Percentiles rank a stretch among this genome's conserved stretches.
Conservation (phyloP, 495 filamentous ascomycete genomes). For the Podospora bellae-mahoneyi region DNA sequence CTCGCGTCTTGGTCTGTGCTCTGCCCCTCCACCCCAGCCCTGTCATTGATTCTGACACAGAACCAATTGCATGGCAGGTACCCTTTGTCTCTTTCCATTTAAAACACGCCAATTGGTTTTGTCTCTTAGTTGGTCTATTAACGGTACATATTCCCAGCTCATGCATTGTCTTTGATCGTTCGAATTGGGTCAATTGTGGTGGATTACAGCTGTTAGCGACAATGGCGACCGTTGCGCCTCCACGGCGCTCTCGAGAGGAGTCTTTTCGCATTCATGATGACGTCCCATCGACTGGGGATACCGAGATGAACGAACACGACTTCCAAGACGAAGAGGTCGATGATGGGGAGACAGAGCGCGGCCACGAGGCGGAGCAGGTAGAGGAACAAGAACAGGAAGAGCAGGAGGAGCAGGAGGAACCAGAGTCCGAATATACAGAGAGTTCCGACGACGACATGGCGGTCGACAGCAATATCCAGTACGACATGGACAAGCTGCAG, state of each 20-base stretch:
- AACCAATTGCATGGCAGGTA: background rate
- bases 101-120: constrained; percentile 11
- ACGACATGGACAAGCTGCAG: constrained; percentile 85
- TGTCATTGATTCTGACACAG: background rate
- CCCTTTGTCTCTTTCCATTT: background rate
- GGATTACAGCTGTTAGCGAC: background rate
- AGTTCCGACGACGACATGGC: constrained; percentile 61
- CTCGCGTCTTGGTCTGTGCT: constrained; percentile 29
- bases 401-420: constrained; percentile 36
- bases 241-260: constrained; percentile 23
- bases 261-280: constrained; percentile 44
- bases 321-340: constrained; percentile 12
- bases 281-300: constrained; percentile 35
- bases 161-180: background rate
- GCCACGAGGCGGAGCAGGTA: background rate
- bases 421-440: constrained; percentile 47
- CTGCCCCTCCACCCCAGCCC: constrained; percentile 22
- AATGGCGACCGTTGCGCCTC: constrained; percentile 27
- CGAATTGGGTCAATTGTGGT: background rate
- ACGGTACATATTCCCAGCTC: background rate
- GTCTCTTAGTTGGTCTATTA: too few relatives aligned
- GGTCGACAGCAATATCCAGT: constrained; percentile 68
- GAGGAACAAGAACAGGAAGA: constrained; percentile 32
- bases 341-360: constrained; percentile 4
- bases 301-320: constrained; percentile 32